Percentiles rank a stretch among this genome's conserved stretches.
Conservation (phyloP, 2,329 filamentous ascomycete species). For the Calonectria ilicicola region DNA sequence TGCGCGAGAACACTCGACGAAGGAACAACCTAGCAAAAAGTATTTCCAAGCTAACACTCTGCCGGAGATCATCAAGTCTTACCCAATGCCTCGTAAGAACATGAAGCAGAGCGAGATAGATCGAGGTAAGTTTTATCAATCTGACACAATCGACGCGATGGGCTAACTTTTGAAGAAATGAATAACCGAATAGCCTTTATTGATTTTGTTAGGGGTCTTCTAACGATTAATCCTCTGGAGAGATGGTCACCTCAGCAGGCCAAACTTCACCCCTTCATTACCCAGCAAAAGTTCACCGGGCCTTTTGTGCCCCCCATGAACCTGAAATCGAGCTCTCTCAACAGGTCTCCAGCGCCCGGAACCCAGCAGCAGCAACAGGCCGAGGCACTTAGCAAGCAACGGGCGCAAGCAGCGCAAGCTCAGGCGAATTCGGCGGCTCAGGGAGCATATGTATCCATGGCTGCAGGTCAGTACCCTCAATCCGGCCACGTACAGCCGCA, state of each 20-base stretch:
- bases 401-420: constrained; percentile 78
- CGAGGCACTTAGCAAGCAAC: constrained; percentile 92
- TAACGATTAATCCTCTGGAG: constrained; percentile 96
- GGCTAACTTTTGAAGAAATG: constrained; percentile 78
- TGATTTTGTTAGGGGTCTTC: constrained; percentile 92
- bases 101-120: constrained; percentile 99
- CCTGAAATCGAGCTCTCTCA: constrained; percentile 86
- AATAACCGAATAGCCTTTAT: constrained; percentile 98
- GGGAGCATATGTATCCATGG: constrained; percentile 70
- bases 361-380: constrained; percentile 97
- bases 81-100: constrained; percentile 98
- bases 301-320: constrained; percentile 98
- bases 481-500: constrained; percentile 66
- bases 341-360: constrained; percentile 89
- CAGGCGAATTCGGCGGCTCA: constrained; percentile 78
- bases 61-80: constrained; percentile 97
- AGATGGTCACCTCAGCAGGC: constrained; percentile 98
- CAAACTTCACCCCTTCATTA: constrained; percentile 97
- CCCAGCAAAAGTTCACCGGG: constrained; percentile 95
- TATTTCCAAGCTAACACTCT: constrained; percentile 96
- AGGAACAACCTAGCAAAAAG: constrained; percentile 99
- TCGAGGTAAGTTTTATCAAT: constrained; percentile 73
- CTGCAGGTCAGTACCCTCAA: constrained; percentile 61
- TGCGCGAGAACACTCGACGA: constrained; percentile 92
- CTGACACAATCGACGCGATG: background rate